These are phyloP conservation scores for Chaetomium globosum DNA, from an alignment of 2,329 filamentous ascomycete species.

Conservation along the genomic window DNA sequence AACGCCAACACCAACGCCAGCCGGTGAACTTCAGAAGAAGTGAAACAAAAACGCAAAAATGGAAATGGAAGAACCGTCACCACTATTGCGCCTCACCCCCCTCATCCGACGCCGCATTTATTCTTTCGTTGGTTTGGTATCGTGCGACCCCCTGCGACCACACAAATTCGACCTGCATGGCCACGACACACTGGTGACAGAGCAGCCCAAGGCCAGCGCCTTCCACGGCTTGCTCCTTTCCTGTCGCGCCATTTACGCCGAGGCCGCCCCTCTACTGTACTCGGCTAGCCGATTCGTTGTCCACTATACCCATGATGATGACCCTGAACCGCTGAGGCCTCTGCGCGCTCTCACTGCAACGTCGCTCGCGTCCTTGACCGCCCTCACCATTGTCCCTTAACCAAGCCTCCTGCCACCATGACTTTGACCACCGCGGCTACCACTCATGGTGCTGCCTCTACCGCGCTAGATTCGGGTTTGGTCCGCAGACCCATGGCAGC, in stretches of 20 bases:
- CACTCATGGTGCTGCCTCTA: neutral
- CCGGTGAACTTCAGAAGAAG: neutral
- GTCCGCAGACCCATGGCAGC: neutral
- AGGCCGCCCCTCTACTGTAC: conserved; percentile 9
- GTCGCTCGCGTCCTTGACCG: neutral
- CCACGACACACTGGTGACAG: neutral
- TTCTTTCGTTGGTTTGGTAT: neutral
- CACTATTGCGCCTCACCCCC: neutral
- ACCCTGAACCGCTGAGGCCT: neutral
- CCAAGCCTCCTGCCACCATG: conserved; percentile 5
- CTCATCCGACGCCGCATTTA: neutral
- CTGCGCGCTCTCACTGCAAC: neutral
- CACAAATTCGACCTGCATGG: neutral
- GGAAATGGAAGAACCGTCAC: neutral
- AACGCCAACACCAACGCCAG: neutral
- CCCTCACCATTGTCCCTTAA: conserved; percentile 9
- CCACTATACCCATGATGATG: neutral
- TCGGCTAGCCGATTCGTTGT: conserved; percentile 8
- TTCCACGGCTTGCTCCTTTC: conserved; percentile 13
- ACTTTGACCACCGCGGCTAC: neutral
- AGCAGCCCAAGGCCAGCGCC: neutral
- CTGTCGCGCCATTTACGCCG: conserved; percentile 5
- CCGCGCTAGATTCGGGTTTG: neutral
- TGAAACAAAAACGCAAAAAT: neutral
- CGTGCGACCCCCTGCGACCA: neutral